Evolutionary conservation across 164 flowering plant genomes (phyloP).

Genomic region (Vitis labrusca): DNA sequence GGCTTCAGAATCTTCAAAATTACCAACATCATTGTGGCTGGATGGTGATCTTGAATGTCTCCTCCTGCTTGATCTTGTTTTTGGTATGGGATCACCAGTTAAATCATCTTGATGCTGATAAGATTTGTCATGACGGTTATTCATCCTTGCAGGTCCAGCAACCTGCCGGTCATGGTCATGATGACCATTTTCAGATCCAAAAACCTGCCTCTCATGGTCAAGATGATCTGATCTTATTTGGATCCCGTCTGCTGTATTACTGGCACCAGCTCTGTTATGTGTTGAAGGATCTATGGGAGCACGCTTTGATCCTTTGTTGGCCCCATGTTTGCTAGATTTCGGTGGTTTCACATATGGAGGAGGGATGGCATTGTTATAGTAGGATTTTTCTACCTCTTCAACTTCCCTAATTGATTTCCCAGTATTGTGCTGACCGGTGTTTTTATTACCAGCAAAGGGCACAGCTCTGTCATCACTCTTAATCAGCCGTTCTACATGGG

Average conservation of each 20-base stretch:
- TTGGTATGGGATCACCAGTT: too few relatives aligned
- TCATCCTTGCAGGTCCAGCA: too few relatives aligned
- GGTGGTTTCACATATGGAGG: constrained; percentile 50
- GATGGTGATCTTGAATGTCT: too few relatives aligned
- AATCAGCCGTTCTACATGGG: neutral
- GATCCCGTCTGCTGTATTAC: constrained; percentile 17
- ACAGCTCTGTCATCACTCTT: constrained; percentile 16
- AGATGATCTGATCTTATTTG: constrained; percentile 13
- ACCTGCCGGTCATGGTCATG: constrained; percentile 16
- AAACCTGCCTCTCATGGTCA: constrained; percentile 19
- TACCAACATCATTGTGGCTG: neutral
- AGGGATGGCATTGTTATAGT: constrained; percentile 27
- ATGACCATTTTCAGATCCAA: constrained; percentile 21
- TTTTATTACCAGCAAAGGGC: constrained; percentile 9
- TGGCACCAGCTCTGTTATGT: constrained; percentile 7
- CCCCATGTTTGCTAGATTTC: constrained; percentile 27
- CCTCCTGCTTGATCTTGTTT: too few relatives aligned
- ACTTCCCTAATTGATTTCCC: constrained; percentile 20
- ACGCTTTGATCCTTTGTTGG: constrained; percentile 8
- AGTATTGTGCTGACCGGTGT: constrained; percentile 5
- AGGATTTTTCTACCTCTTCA: constrained; percentile 29
- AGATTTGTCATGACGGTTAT: too few relatives aligned
- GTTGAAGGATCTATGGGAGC: constrained; percentile 19
- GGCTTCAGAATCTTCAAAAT: constrained; percentile 16
- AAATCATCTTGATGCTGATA: too few relatives aligned